These are phyloP conservation scores for Ambrosiella xylebori DNA, from an alignment of 2,329 filamentous ascomycete species.

Conservation along the genomic window DNA sequence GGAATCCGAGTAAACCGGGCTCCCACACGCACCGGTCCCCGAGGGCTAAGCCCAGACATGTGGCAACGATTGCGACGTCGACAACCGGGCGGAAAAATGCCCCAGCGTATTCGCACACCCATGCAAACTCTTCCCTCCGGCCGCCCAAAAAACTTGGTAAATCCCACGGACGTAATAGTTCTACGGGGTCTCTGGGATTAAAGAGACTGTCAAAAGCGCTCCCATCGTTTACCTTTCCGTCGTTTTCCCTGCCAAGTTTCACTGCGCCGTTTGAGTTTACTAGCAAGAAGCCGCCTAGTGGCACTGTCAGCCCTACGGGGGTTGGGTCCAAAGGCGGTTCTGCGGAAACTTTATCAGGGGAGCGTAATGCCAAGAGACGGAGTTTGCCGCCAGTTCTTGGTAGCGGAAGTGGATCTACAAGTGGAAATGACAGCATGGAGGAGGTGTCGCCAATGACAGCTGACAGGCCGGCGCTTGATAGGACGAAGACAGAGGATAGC, in stretches of 20 bases:
- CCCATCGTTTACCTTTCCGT: slow-evolving; percentile 6
- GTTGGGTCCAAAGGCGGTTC: slow-evolving; percentile 22
- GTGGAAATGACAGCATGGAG: background rate
- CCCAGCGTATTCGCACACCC: background rate
- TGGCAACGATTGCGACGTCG: background rate
- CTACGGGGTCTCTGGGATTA: slow-evolving; percentile 2
- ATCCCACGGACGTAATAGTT: slow-evolving; percentile 1
- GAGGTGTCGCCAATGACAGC: background rate
- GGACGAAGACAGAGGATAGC: slow-evolving; percentile 42
- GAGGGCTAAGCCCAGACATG: background rate
- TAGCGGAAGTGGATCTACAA: background rate
- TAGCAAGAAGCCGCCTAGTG: background rate
- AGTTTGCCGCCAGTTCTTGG: background rate
- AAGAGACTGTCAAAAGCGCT: slow-evolving; percentile 2
- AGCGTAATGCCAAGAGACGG: background rate
- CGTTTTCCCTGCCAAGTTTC: slow-evolving; percentile 4
- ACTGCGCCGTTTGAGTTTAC: slow-evolving; percentile 8
- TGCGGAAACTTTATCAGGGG: slow-evolving; percentile 31
- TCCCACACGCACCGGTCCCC: too few relatives aligned
- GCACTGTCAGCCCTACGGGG: background rate
- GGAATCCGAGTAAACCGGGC: too few relatives aligned
- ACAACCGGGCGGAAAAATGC: background rate
- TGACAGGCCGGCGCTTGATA: background rate
- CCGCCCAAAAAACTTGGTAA: background rate
- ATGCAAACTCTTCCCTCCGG: background rate